phyloP scores from a whole-genome alignment of 2,329 filamentous ascomycete species.

The Cryphonectria radicalis region DNA sequence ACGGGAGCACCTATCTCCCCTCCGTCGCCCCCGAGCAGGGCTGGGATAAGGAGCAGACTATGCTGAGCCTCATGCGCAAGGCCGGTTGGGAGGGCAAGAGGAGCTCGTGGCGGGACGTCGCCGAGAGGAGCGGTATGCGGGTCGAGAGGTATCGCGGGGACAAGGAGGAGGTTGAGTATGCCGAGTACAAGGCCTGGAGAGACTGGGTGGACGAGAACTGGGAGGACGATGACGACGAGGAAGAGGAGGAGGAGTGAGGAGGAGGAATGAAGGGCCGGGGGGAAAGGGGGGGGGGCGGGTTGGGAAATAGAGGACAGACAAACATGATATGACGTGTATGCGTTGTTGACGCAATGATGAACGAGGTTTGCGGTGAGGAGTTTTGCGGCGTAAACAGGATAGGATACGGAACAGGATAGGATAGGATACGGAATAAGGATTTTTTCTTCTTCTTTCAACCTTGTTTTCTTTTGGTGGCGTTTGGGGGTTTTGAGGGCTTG shows the following conservation, averaged over 20 bases:
- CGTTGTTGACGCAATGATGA: background rate
- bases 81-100: slow-evolving; percentile 87
- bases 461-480: background rate
- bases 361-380: background rate
- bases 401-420: background rate
- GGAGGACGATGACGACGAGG: slow-evolving; percentile 9
- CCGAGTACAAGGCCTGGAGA: slow-evolving; percentile 79
- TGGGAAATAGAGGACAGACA: no score
- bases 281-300: no score
- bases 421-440: no score
- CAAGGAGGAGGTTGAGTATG: slow-evolving; percentile 72
- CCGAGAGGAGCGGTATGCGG: slow-evolving; percentile 55
- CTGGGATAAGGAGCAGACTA: slow-evolving; percentile 91
- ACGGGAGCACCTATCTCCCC: slow-evolving; percentile 88
- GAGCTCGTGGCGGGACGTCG: slow-evolving; percentile 78
- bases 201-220: slow-evolving; percentile 63
- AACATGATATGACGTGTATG: background rate
- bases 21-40: slow-evolving; percentile 91
- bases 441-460: background rate
- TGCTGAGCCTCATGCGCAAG: slow-evolving; percentile 90
- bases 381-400: background rate
- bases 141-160: slow-evolving; percentile 86
- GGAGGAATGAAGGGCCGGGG: no score
- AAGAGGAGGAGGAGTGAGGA: background rate
- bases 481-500: background rate